Conservation (phyloP, 768 basidiomycete genomes). For the Suillus tomentosus region DNA sequence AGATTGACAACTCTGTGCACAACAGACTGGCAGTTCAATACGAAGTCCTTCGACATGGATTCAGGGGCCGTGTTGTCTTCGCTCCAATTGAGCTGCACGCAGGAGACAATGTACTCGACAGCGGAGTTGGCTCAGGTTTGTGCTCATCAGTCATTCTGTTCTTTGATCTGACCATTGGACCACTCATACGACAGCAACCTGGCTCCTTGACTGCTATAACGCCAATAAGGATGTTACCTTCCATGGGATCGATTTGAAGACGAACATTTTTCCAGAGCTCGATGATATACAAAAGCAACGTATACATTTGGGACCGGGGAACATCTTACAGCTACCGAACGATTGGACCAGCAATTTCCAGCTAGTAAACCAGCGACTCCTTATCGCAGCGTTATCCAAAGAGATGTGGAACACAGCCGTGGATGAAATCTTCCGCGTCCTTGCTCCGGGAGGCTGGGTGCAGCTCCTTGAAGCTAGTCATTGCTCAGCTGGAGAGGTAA, state of each 20-base stretch:
- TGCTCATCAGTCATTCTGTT: not conserved
- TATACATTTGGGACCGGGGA: conserved; percentile 26
- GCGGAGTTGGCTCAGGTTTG: conserved; percentile 26
- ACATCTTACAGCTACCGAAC: conserved; percentile 29
- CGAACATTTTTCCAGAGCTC: conserved; percentile 21
- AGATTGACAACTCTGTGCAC: not conserved
- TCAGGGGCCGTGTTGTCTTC: conserved; percentile 26
- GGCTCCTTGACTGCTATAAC: conserved; percentile 24
- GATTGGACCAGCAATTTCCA: conserved; percentile 34
- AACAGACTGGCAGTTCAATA: conserved; percentile 21
- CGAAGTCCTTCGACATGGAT: conserved; percentile 20
- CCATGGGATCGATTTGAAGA: conserved; percentile 30
- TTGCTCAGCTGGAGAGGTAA: conserved; percentile 2
- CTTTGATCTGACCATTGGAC: not conserved
- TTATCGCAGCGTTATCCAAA: conserved; percentile 29
- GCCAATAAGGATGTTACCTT: conserved; percentile 23
- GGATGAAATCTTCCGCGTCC: conserved; percentile 32
- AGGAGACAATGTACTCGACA: conserved; percentile 26
- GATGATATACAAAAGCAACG: conserved; percentile 9
- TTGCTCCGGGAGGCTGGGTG: conserved; percentile 34
- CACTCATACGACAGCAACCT: conserved; percentile 17
- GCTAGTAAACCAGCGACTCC: conserved; percentile 36
- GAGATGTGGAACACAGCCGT: conserved; percentile 31
- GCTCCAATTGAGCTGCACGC: conserved; percentile 18
- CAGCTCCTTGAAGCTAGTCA: conserved; percentile 34